Base-by-base conservation (phyloP, 495 filamentous ascomycete species). In the Hypoxylon lienhwacheense region DNA sequence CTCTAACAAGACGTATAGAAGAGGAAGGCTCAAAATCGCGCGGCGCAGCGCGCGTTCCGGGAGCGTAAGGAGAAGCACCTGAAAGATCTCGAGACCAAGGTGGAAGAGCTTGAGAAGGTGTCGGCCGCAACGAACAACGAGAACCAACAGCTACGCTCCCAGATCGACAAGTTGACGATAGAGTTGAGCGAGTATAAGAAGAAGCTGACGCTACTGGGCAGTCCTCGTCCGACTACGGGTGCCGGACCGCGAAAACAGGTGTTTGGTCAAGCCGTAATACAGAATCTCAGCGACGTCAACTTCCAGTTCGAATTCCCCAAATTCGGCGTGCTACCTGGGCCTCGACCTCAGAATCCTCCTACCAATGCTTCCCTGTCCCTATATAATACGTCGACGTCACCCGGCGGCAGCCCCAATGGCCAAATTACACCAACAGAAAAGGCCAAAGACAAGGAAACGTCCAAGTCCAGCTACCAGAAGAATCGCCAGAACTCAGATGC, bases 21-120 rank as follows among this genome's bases (percentile, higher is more conserved):
- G 76, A 89, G 93, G 58, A 99, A 99, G 73, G 93, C 95, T 7
- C 93, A 99, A 66, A 99, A 99, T 61, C 86, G 93, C 50, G 93
- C 95, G 1, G 93, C 93, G 20, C 93, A 99, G 73, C 82, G 93
- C 32, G 93, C 93, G 5, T 99, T 99, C 81, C 82, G 93, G 17
- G 93, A 99, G 68, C 88, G 93, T 37, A 99, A 99, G 74, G 93
- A 99, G 73, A 95, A 89, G 72, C 93, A 99, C 64, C 66, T 99
- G 33, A 95, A 92, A 67, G 95, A 99, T 64, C 77, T 99, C 19
- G 93, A 99, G 70, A 89, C 85, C 39, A 97, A 97, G 68, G 93
- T 97, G 15, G 79, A 88, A 14, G 91, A 96, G 61, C 74, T 99
- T n/a, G 86, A 95, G 67, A 91, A 91, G 72, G 78, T 81, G 1